Conservation (phyloP, 805 yeast genomes). For the Myxozyma lipomycoides region DNA sequence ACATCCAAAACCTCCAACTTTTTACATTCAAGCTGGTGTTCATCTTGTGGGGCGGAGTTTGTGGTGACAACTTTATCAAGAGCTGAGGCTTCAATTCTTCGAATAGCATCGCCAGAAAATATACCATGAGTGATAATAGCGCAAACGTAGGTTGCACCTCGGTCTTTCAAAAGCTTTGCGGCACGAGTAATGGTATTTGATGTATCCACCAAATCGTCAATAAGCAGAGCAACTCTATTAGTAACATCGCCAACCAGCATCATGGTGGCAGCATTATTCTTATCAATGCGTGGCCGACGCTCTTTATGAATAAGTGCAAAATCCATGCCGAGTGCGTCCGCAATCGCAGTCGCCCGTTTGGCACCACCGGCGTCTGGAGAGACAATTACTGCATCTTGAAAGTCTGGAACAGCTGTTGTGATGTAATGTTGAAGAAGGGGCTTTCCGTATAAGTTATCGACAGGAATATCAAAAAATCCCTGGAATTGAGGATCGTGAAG, state of each 20-base stretch:
- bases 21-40: conserved; percentile 52
- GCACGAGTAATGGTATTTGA: conserved; percentile 89
- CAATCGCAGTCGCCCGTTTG: conserved; percentile 89
- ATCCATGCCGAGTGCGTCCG: conserved; percentile 81
- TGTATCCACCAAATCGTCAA: conserved; percentile 93
- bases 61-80: conserved; percentile 86
- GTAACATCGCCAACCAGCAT: conserved; percentile 96
- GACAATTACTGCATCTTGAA: conserved; percentile 80
- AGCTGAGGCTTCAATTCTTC: conserved; percentile 58
- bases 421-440: conserved; percentile 87
- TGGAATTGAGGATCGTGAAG: conserved; percentile 97
- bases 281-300: conserved; percentile 49
- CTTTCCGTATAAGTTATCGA: conserved; percentile 85
- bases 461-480: conserved; percentile 95
- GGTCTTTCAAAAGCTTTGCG: conserved; percentile 84
- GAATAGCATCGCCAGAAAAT: conserved; percentile 85
- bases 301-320: conserved; percentile 97
- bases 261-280: conserved; percentile 57
- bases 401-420: conserved; percentile 68
- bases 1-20: conserved; percentile 81
- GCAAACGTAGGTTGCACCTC: conserved; percentile 82
- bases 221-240: conserved; percentile 77
- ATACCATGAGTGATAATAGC: conserved; percentile 91
- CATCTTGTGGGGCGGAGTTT: conserved; percentile 82
- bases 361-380: conserved; percentile 99